A percentile compares a stretch with the other conserved stretches of the same genome.
Evolutionary conservation across 139 green algal species (phyloP).

Genomic region (Klebsormidium nitens): DNA sequence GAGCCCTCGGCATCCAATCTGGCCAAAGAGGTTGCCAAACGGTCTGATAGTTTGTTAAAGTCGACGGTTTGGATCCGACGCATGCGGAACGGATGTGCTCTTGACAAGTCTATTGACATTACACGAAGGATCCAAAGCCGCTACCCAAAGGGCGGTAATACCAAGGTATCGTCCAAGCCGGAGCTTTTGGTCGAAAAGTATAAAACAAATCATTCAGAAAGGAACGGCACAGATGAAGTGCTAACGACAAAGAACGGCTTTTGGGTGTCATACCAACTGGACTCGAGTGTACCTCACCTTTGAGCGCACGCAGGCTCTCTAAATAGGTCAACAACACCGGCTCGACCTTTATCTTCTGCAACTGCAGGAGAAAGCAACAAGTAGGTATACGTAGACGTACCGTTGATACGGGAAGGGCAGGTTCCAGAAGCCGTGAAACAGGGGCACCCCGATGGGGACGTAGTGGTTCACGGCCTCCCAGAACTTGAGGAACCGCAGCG

Average conservation of each 20-base stretch:
- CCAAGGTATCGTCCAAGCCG: background rate
- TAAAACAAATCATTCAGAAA: too few relatives aligned
- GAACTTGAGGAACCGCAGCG: constrained; percentile 15
- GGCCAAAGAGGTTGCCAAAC: too few relatives aligned
- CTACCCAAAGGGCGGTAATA: background rate
- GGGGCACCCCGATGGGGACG: constrained; percentile 10
- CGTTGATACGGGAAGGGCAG: constrained; percentile 22
- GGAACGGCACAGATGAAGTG: too few relatives aligned
- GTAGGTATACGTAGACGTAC: too few relatives aligned
- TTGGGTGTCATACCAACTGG: background rate
- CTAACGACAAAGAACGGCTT: too few relatives aligned
- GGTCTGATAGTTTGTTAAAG: too few relatives aligned
- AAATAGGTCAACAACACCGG: constrained; percentile 34
- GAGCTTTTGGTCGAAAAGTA: background rate
- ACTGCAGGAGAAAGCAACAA: constrained; percentile 27
- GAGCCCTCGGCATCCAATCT: too few relatives aligned
- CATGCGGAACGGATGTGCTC: too few relatives aligned
- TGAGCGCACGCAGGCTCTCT: constrained; percentile 3
- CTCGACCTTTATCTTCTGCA: constrained; percentile 41
- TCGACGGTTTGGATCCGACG: too few relatives aligned
- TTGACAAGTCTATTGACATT: too few relatives aligned
- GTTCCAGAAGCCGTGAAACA: constrained; percentile 19
- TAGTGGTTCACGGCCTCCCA: constrained; percentile 23
- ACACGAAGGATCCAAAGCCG: background rate
- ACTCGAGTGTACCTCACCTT: constrained; percentile 13